Base-by-base conservation (phyloP, 2,329 filamentous ascomycete species). In the Diaporthe capsici region DNA sequence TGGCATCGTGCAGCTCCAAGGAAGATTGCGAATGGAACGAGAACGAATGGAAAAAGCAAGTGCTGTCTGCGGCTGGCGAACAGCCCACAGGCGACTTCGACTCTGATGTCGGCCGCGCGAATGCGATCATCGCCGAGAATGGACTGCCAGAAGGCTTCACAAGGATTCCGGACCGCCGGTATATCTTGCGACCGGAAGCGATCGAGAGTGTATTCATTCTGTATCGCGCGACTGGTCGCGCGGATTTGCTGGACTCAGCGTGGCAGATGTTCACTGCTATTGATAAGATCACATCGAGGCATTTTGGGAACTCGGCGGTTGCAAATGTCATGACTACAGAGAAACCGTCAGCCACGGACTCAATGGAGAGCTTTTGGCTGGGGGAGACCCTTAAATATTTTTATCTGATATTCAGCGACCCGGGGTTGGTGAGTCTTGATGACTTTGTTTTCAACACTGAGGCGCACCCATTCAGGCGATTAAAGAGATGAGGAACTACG, bases 1-100 rank as follows among this genome's bases (percentile, higher is more conserved):
- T 88, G 81, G 78, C 84, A 4, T 81, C 84, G 4, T 90, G 88
- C 75, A 74, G 79, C 1, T 76, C 80, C 7, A 70, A 72, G 8
- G 76, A 65, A 3, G 77, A 77, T 22, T 83, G 82, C 70, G 53
- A 63, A n/a, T 83, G 81, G 81, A 78, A 82, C 70, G 80, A 82
- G 63, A 34, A 22, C 37, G 39, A 72, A 8, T 83, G 82, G 82
- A 81, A 82, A 72, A 74, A 75, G 31, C 79, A 75, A 3, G 76
- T 76, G 20, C 25, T 74, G 2, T 37, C 61, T 34, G 61, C 58
- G 7, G 75, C 73, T 10, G 75, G 71, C 5, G 76, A 76, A 42
- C 51, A 44, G 20, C 61, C 44, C 9, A 76, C 71, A 6, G 71
- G 76, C 6, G 37, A 74, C 13, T 44, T 65, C 31, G 53, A 72